These are phyloP conservation scores for Lepiota subincarnata DNA, from an alignment of 768 basidiomycete species.

Conservation along the genomic window DNA sequence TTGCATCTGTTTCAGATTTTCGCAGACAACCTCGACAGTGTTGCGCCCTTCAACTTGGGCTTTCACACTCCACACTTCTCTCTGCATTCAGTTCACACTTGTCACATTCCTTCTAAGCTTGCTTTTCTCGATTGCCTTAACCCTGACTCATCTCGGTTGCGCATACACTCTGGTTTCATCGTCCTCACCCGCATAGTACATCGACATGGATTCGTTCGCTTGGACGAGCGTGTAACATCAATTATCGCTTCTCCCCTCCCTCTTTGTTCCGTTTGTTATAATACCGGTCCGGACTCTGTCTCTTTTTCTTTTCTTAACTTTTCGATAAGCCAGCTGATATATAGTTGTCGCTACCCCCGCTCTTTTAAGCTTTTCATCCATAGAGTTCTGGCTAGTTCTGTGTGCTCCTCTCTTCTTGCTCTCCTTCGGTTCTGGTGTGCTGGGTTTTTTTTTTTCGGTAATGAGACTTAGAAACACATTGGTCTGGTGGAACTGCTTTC, in stretches of 20 bases:
- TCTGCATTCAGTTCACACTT: not conserved
- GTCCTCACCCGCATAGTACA: not conserved
- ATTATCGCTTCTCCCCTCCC: conserved; percentile 2
- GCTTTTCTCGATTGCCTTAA: not conserved
- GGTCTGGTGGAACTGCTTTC: conserved; percentile 13
- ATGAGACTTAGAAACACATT: conserved; percentile 5
- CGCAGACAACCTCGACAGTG: too few species aligned
- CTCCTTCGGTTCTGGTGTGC: conserved; percentile 6
- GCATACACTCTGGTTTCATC: not conserved
- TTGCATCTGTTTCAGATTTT: too few species aligned
- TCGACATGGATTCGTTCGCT: conserved; percentile 27
- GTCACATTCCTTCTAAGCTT: not conserved
- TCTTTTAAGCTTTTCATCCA: conserved; percentile 8
- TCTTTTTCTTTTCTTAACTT: not conserved
- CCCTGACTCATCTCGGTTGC: not conserved
- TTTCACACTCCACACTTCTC: not conserved
- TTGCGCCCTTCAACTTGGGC: not conserved
- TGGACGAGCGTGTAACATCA: conserved; percentile 31
- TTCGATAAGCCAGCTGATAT: not conserved
- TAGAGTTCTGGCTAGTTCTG: conserved; percentile 12
- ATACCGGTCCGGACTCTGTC: not conserved
- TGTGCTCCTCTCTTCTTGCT: conserved; percentile 5
- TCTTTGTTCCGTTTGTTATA: conserved; percentile 2
- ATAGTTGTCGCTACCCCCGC: not conserved
- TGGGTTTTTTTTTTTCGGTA: conserved; percentile 3